Conservation (phyloP, 2,329 filamentous ascomycete genomes). For the Calonectria pteridis region DNA sequence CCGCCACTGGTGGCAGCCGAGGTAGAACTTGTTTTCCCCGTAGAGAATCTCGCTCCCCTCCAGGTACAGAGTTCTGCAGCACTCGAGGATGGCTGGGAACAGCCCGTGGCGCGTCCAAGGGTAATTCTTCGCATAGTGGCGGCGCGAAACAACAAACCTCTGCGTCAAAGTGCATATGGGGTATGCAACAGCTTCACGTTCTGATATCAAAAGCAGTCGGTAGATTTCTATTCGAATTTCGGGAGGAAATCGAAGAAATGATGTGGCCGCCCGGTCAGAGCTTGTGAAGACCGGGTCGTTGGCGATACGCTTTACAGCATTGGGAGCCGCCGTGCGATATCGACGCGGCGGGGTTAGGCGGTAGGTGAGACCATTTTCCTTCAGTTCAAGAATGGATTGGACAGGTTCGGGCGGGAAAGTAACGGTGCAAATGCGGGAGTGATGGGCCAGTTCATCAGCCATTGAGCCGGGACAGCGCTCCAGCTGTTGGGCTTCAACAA, state of each 20-base stretch:
- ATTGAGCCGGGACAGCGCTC: neutral
- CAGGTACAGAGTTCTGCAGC: neutral
- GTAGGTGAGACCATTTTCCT: neutral
- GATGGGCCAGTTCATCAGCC: neutral
- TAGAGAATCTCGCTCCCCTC: neutral
- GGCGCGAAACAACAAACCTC: neutral
- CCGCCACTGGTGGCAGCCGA: neutral
- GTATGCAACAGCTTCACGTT: neutral
- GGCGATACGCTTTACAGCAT: neutral
- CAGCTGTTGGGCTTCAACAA: neutral
- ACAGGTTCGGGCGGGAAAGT: neutral
- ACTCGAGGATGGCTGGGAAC: constrained; percentile 6
- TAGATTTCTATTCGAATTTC: constrained; percentile 11
- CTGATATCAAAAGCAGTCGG: neutral
- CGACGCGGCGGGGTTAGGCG: neutral
- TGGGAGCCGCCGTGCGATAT: neutral
- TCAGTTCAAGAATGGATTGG: neutral
- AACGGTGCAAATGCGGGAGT: neutral
- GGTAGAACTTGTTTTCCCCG: neutral
- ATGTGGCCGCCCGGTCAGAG: neutral
- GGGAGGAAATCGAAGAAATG: constrained; percentile 4
- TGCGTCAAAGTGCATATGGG: neutral
- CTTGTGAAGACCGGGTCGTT: neutral
- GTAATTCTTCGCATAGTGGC: neutral
- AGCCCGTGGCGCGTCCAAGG: neutral